Evolutionary conservation across 2,329 filamentous ascomycete genomes (phyloP).

Genomic region (Alternaria metachromatica): DNA sequence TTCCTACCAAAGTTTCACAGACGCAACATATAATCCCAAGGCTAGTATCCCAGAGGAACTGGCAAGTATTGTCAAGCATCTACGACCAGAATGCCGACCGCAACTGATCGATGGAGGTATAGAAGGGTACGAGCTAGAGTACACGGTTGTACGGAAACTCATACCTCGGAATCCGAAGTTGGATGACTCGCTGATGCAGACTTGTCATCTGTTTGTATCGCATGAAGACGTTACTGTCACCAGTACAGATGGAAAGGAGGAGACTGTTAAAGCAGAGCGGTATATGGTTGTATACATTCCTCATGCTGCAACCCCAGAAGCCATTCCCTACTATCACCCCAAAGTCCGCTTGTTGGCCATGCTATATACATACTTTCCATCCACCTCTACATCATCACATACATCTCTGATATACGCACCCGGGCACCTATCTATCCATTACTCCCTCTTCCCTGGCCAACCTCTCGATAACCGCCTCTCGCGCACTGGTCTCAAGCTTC

Average conservation of each 20-base stretch:
- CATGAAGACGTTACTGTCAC: slow-evolving; percentile 19
- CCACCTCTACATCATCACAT: neutral
- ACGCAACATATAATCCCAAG: slow-evolving; percentile 43
- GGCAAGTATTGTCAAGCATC: slow-evolving; percentile 57
- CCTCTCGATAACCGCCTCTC: slow-evolving; percentile 61
- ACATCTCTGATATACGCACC: slow-evolving; percentile 31
- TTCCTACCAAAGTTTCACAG: slow-evolving; percentile 60
- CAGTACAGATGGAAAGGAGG: slow-evolving; percentile 28
- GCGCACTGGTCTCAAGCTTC: slow-evolving; percentile 72
- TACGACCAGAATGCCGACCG: slow-evolving; percentile 51
- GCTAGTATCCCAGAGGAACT: slow-evolving; percentile 44
- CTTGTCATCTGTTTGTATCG: slow-evolving; percentile 72
- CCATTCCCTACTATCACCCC: slow-evolving; percentile 89
- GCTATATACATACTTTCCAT: slow-evolving; percentile 67
- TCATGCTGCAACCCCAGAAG: slow-evolving; percentile 66
- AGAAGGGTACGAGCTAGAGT: slow-evolving; percentile 56
- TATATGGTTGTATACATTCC: slow-evolving; percentile 79
- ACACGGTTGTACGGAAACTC: slow-evolving; percentile 75
- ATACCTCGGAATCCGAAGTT: slow-evolving; percentile 82
- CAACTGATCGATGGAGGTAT: slow-evolving; percentile 32
- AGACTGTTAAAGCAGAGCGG: slow-evolving; percentile 42
- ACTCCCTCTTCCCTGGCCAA: slow-evolving; percentile 53
- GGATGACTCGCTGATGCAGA: slow-evolving; percentile 80
- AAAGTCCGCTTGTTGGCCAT: slow-evolving; percentile 76
- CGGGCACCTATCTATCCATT: slow-evolving; percentile 59